A percentile compares a stretch with the other conserved stretches of the same genome.
phyloP scores from a whole-genome alignment of 495 filamentous ascomycete genomes.

The Penicillium pancosmium region DNA sequence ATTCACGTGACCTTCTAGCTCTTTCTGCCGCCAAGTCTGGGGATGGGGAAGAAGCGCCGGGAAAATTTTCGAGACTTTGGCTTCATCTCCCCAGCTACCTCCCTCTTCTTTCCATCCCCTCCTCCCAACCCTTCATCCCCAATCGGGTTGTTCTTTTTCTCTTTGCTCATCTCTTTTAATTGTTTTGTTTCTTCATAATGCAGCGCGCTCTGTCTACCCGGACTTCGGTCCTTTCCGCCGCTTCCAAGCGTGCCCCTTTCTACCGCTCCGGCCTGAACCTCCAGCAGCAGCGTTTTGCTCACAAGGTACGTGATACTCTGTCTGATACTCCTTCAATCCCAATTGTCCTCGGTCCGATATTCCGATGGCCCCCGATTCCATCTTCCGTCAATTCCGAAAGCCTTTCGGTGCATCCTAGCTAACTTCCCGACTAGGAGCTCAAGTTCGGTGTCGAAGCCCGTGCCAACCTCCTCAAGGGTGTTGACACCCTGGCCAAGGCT shows the following conservation, averaged over 20 bases:
- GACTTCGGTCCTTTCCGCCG: slow-evolving; percentile 71
- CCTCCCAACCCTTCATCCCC: slow-evolving; percentile 27
- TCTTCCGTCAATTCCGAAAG: slow-evolving; percentile 26
- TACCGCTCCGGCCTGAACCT: slow-evolving; percentile 58
- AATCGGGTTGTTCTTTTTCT: slow-evolving; percentile 28
- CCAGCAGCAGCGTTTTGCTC: slow-evolving; percentile 88
- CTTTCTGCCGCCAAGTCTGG: slow-evolving; percentile 51
- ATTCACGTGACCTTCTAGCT: slow-evolving; percentile 51
- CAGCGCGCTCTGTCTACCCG: slow-evolving; percentile 71
- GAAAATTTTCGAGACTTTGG: slow-evolving; percentile 57
- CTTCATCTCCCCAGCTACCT: slow-evolving; percentile 43
- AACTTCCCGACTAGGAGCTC: slow-evolving; percentile 68
- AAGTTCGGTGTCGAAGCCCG: slow-evolving; percentile 97
- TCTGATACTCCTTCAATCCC: slow-evolving; percentile 21
- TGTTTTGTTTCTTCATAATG: slow-evolving; percentile 50
- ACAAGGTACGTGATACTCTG: slow-evolving; percentile 75
- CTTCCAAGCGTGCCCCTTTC: slow-evolving; percentile 57
- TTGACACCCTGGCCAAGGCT: slow-evolving; percentile 94
- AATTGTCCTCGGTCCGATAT: slow-evolving; percentile 7
- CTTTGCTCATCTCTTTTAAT: slow-evolving; percentile 28
- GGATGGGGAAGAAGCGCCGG: slow-evolving; percentile 48
- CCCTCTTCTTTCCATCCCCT: slow-evolving; percentile 20
- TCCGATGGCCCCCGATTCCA: slow-evolving; percentile 5
- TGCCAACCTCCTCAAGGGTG: slow-evolving; percentile 85
- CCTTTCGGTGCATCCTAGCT: slow-evolving; percentile 22